Evolutionary conservation across 306 rosid species (phyloP).

Genomic region (Quercus ilex): DNA sequence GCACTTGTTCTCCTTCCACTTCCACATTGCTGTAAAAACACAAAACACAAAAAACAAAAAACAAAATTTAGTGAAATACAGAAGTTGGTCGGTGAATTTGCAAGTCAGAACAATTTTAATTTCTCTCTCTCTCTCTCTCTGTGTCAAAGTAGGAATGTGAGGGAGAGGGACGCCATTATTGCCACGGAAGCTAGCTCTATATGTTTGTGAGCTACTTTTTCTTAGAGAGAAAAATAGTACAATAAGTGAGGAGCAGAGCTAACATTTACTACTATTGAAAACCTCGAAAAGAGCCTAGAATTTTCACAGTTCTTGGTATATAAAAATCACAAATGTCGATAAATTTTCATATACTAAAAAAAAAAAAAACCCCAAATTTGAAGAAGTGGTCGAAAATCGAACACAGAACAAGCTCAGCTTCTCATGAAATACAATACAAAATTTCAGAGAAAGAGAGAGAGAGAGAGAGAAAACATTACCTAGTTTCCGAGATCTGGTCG

Average conservation of each 20-base stretch:
- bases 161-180: background rate
- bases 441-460: background rate
- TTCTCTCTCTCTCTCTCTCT: background rate
- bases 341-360: background rate
- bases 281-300: background rate
- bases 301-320: background rate
- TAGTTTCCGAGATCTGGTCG: constrained; percentile 39
- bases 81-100: background rate
- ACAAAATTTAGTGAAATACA: background rate
- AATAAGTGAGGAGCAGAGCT: background rate
- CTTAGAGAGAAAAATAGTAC: background rate
- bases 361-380: background rate
- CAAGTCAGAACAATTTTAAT: background rate
- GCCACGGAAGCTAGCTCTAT: too few relatives aligned
- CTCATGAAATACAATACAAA: background rate
- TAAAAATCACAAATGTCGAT: background rate
- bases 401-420: background rate
- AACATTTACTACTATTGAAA: background rate
- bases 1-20: constrained; percentile 17
- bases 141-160: background rate
- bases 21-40: constrained; percentile 39
- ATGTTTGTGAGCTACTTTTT: background rate
- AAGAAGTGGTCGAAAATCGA: background rate
- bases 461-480: constrained; percentile 27
- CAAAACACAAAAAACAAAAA: background rate